Conservation (phyloP, 306 rosid genomes). For the Lathyrus sativus region DNA sequence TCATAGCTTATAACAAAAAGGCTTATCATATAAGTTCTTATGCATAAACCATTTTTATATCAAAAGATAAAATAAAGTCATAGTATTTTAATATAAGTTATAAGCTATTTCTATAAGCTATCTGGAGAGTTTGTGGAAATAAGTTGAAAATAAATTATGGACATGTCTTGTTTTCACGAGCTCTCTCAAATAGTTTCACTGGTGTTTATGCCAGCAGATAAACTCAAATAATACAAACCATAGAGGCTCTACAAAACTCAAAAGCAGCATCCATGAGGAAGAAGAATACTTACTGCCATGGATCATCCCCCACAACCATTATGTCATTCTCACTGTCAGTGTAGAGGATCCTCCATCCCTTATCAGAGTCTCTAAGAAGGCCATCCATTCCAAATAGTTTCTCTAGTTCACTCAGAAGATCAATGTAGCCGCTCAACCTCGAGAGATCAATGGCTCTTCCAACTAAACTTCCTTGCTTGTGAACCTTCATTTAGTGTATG, state of each 20-base stretch:
- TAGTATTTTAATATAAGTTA: not conserved
- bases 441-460: slow-evolving; percentile 99
- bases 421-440: slow-evolving; percentile 70
- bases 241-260: not conserved
- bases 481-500: slow-evolving; percentile 83
- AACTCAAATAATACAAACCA: not conserved
- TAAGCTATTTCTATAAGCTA: not conserved
- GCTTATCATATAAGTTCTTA: too few relatives aligned
- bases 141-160: not conserved
- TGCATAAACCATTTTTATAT: too few relatives aligned
- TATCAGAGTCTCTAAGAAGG: slow-evolving; percentile 72
- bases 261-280: not conserved
- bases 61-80: not conserved
- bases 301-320: slow-evolving; percentile 98
- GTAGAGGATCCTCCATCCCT: slow-evolving; percentile 93
- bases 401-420: slow-evolving; percentile 87
- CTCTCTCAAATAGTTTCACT: not conserved
- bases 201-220: not conserved
- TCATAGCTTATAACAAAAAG: too few relatives aligned
- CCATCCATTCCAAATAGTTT: slow-evolving; percentile 95
- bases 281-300: slow-evolving; percentile 86
- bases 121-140: not conserved
- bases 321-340: slow-evolving; percentile 95
- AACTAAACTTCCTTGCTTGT: slow-evolving; percentile 98
- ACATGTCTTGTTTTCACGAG: not conserved